These are phyloP conservation scores for Fusarium abutilonis DNA, from an alignment of 2,329 filamentous ascomycete genomes.

Conservation along the genomic window DNA sequence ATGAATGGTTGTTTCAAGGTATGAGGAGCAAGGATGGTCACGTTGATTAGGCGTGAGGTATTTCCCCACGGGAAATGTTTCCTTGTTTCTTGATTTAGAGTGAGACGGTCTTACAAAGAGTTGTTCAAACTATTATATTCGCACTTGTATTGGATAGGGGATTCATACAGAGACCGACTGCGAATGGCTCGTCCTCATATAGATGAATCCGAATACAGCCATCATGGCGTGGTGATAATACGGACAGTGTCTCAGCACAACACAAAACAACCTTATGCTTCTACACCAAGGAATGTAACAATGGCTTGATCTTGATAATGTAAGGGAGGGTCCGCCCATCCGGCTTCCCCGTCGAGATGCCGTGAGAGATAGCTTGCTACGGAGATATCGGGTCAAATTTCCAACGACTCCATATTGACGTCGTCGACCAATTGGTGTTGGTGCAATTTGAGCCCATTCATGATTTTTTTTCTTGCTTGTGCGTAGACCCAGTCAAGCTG, in stretches of 20 bases:
- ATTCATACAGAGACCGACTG: too few species aligned
- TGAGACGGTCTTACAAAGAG: constrained; percentile 25
- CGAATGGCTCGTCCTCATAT: too few species aligned
- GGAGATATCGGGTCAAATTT: constrained; percentile 19
- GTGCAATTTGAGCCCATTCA: constrained; percentile 29
- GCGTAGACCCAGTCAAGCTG: constrained; percentile 10
- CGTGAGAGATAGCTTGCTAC: constrained; percentile 9
- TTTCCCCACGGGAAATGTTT: constrained; percentile 24
- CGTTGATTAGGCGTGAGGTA: constrained; percentile 28
- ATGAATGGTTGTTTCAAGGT: constrained; percentile 37
- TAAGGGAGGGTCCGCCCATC: constrained; percentile 21
- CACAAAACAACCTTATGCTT: constrained; percentile 18
- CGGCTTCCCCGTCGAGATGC: constrained; percentile 30
- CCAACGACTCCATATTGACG: constrained; percentile 25
- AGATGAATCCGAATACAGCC: not conserved
- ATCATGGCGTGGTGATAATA: constrained; percentile 6
- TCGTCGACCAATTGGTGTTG: constrained; percentile 25
- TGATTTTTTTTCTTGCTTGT: constrained; percentile 3
- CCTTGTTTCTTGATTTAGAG: constrained; percentile 24
- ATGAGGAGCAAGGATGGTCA: constrained; percentile 22
- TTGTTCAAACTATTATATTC: not conserved
- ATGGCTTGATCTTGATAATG: constrained; percentile 24
- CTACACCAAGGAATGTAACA: constrained; percentile 9
- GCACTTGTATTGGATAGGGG: too few species aligned
- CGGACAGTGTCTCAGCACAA: constrained; percentile 3